Conservation (phyloP, 179 eudicot genomes). For the Patellifolia procumbens region DNA sequence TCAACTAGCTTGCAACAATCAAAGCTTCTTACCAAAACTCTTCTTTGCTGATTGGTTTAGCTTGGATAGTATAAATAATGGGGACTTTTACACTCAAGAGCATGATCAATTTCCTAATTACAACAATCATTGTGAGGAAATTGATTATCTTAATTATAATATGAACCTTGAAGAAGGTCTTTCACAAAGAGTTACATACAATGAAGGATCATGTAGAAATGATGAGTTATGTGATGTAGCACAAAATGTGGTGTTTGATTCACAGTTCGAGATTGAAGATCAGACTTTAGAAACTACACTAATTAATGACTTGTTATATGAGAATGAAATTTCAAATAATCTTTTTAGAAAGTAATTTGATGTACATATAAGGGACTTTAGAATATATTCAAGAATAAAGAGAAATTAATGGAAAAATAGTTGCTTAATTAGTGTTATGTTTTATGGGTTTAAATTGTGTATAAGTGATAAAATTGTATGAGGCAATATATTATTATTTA, state of each 20-base stretch:
- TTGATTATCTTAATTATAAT: constrained; percentile 7
- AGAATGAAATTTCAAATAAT: constrained; percentile 27
- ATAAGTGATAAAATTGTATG: too few relatives aligned
- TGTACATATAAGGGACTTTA: constrained; percentile 4
- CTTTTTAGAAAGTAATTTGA: not conserved
- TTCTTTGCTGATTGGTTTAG: constrained; percentile 77
- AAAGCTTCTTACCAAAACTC: constrained; percentile 45
- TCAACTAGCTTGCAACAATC: constrained; percentile 11
- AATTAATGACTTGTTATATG: constrained; percentile 25
- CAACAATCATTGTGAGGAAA: constrained; percentile 18
- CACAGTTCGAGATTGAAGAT: constrained; percentile 40
- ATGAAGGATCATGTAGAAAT: constrained; percentile 32
- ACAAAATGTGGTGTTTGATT: constrained; percentile 17
- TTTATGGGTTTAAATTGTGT: too few relatives aligned
- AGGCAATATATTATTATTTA: too few relatives aligned
- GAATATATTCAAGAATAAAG: not conserved
- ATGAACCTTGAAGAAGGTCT: constrained; percentile 28
- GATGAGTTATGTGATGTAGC: constrained; percentile 18
- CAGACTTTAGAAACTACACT: constrained; percentile 25
- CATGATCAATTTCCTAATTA: constrained; percentile 20
- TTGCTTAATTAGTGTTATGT: not conserved
- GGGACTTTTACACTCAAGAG: constrained; percentile 12
- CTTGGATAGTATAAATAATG: constrained; percentile 38
- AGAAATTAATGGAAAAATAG: not conserved
- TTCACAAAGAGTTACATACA: constrained; percentile 21